These are phyloP conservation scores for Malassezia caprae DNA, from an alignment of 1,284 basidiomycete genomes.

Conservation along the genomic window DNA sequence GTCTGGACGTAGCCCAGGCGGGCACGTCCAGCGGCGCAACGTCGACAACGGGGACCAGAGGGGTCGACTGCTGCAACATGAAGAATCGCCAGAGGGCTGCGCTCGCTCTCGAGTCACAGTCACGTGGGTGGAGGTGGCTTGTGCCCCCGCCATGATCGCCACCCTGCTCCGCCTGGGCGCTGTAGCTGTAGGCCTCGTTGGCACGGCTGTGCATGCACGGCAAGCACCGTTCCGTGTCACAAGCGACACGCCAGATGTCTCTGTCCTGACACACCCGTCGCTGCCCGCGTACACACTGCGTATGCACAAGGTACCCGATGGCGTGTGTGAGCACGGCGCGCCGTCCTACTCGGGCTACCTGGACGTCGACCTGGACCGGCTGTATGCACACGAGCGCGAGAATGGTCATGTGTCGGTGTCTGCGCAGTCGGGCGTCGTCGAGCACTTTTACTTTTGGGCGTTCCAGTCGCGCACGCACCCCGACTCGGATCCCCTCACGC, in stretches of 20 bases:
- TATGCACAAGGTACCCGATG: slow-evolving; percentile 24
- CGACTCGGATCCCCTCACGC: slow-evolving; percentile 33
- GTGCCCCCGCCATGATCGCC: background rate
- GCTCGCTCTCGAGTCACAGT: background rate
- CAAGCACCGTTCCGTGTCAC: slow-evolving; percentile 6
- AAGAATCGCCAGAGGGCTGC: background rate
- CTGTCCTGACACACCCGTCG: slow-evolving; percentile 26
- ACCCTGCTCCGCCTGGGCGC: background rate
- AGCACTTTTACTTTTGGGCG: slow-evolving; percentile 48
- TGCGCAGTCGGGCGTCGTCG: slow-evolving; percentile 23
- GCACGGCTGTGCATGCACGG: background rate
- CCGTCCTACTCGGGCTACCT: slow-evolving; percentile 43
- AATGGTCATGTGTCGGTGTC: background rate
- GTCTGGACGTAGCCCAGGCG: slow-evolving; percentile 14
- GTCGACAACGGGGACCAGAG: slow-evolving; percentile 29
- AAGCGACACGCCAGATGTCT: background rate
- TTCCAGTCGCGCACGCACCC: slow-evolving; percentile 42
- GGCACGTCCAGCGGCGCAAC: slow-evolving; percentile 10
- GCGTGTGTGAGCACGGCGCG: slow-evolving; percentile 30
- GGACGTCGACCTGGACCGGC: slow-evolving; percentile 42
- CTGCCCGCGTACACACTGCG: slow-evolving; percentile 44
- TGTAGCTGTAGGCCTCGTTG: background rate
- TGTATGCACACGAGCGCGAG: slow-evolving; percentile 23
- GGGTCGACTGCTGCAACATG: slow-evolving; percentile 36
- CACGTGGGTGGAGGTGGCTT: background rate